These are phyloP conservation scores for Rhodotorula babjevae DNA, from an alignment of 768 basidiomycete genomes.

Conservation along the genomic window DNA sequence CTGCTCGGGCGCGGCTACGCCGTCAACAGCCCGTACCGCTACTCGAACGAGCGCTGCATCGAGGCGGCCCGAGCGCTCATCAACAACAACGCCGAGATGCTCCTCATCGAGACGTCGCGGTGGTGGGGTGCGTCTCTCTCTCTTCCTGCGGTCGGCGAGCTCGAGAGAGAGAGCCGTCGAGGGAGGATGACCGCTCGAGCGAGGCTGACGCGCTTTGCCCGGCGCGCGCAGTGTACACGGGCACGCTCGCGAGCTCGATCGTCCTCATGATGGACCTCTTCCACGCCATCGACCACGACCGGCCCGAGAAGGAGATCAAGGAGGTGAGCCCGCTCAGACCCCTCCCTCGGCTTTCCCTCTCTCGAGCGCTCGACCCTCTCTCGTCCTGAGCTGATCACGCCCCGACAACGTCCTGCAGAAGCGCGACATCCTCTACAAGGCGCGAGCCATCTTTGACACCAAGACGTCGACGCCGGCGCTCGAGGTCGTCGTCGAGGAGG, in stretches of 20 bases:
- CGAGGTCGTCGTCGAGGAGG: conserved; percentile 35
- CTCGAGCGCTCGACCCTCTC: neutral
- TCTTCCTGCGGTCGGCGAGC: neutral
- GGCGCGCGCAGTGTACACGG: conserved; percentile 24
- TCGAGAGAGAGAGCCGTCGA: too few species aligned
- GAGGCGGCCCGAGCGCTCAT: conserved; percentile 27
- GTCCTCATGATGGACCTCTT: conserved; percentile 40
- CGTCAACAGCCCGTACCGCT: conserved; percentile 11
- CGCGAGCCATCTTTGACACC: conserved; percentile 24
- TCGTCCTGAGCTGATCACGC: too few species aligned
- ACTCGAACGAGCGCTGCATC: conserved; percentile 34
- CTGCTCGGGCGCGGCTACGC: conserved; percentile 35
- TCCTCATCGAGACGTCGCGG: conserved; percentile 16
- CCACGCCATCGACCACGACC: conserved; percentile 36
- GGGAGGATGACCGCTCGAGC: too few species aligned
- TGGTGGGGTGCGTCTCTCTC: conserved; percentile 29
- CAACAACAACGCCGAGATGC: conserved; percentile 24
- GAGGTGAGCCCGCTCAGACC: neutral
- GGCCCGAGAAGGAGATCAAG: conserved; percentile 14
- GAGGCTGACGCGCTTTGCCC: too few species aligned
- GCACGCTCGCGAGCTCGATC: conserved; percentile 29
- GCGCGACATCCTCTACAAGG: conserved; percentile 26
- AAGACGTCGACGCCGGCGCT: conserved; percentile 32
- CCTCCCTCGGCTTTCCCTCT: too few species aligned
- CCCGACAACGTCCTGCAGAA: neutral